Conservation (phyloP, 78 protist species). For the Guillardia theta region DNA sequence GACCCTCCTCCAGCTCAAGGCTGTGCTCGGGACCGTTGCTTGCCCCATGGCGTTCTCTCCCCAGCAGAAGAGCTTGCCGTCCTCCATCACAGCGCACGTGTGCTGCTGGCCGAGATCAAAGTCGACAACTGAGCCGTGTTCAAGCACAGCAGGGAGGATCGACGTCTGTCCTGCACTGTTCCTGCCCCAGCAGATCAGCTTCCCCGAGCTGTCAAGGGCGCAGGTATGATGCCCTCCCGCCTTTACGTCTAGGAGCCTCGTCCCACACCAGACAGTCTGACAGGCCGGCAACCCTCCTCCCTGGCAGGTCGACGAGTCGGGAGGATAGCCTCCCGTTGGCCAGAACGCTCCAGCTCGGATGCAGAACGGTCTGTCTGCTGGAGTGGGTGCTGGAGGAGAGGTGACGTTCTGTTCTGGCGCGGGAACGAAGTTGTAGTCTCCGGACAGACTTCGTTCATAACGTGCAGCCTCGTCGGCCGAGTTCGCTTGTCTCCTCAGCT, state of each 20-base stretch:
- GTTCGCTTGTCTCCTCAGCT: neutral
- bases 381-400: neutral
- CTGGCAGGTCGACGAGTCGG: neutral
- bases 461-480: neutral
- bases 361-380: conserved; percentile 7
- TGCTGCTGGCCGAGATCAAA: neutral
- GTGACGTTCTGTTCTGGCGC: no score
- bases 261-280: neutral
- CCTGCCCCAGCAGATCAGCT: neutral
- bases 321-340: neutral
- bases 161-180: neutral
- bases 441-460: neutral
- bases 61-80: neutral
- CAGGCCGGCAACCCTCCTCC: neutral
- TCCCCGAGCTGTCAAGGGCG: neutral
- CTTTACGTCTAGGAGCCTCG: neutral
- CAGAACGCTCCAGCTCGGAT: neutral
- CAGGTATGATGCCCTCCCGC: neutral
- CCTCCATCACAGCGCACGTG: neutral
- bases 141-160: no score
- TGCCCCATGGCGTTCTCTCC: neutral
- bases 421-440: neutral
- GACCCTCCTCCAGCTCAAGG: no score
- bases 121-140: no score
- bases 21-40: neutral